A percentile compares a stretch with the other conserved stretches of the same genome.
phyloP scores from a whole-genome alignment of 352 stramenopile species.

The Pythium rishiriense region DNA sequence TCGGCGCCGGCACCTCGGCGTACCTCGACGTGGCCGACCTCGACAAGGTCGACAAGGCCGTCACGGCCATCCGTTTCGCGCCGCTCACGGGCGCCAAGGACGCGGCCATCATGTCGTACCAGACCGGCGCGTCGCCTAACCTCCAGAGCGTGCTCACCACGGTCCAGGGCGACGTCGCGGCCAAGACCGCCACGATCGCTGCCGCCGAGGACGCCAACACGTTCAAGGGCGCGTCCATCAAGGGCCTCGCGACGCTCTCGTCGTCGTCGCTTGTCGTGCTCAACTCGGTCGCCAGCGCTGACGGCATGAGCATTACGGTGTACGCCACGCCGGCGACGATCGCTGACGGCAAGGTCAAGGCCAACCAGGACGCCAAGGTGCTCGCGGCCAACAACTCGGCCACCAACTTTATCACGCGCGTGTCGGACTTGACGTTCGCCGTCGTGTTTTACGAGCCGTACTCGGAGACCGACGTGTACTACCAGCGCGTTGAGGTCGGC shows the following conservation, averaged over 20 bases:
- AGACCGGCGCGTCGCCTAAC: constrained; percentile 41
- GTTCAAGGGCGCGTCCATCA: constrained; percentile 53
- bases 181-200: constrained; percentile 55
- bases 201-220: constrained; percentile 44
- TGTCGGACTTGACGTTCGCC: constrained; percentile 67
- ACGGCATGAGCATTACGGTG: constrained; percentile 39
- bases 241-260: constrained; percentile 64
- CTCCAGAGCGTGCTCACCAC: constrained; percentile 56
- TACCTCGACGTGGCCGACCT: constrained; percentile 60
- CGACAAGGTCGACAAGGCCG: constrained; percentile 41
- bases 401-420: constrained; percentile 65
- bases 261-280: constrained; percentile 53
- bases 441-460: constrained; percentile 75
- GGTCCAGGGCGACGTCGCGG: constrained; percentile 34
- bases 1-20: constrained; percentile 67
- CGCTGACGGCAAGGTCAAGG: constrained; percentile 36
- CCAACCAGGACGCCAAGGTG: constrained; percentile 45
- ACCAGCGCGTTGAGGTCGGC: constrained; percentile 61
- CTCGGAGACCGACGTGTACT: constrained; percentile 38
- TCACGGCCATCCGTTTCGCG: constrained; percentile 67
- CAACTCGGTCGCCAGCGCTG: constrained; percentile 44
- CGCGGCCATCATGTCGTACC: constrained; percentile 64
- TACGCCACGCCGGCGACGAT: constrained; percentile 57
- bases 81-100: constrained; percentile 25
- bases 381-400: constrained; percentile 57